phyloP scores from a whole-genome alignment of 495 filamentous ascomycete species.

The Polyplosphaeria fusca region DNA sequence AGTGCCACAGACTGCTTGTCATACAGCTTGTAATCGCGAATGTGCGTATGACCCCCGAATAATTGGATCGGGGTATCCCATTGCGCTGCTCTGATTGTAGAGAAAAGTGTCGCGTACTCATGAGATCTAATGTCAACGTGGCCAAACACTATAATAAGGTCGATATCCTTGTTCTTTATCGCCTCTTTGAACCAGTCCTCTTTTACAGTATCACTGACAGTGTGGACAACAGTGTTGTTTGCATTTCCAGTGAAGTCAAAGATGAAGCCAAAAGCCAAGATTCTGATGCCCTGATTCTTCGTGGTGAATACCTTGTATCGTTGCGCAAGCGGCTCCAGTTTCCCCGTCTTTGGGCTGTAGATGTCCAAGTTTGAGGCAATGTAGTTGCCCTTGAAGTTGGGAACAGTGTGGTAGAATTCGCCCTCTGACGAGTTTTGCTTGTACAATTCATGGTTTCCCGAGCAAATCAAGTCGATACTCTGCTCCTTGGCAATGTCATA shows the following conservation, averaged over 20 bases:
- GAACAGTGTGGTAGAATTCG: conserved; percentile 58
- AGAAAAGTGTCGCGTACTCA: conserved; percentile 75
- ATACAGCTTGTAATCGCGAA: conserved; percentile 78
- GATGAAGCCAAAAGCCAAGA: conserved; percentile 87
- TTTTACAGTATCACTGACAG: conserved; percentile 72
- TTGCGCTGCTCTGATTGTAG: conserved; percentile 70
- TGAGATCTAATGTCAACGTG: conserved; percentile 78
- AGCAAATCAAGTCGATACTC: conserved; percentile 77
- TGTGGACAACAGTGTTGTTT: conserved; percentile 82
- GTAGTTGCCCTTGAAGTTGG: conserved; percentile 56
- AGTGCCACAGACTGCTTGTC: conserved; percentile 78
- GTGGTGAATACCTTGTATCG: conserved; percentile 86
- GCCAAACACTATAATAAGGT: conserved; percentile 83
- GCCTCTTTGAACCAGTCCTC: conserved; percentile 87
- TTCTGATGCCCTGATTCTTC: conserved; percentile 75
- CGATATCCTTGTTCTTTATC: conserved; percentile 72
- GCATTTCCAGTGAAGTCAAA: conserved; percentile 88
- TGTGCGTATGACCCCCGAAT: conserved; percentile 88
- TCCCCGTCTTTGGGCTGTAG: conserved; percentile 62
- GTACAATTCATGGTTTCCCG: conserved; percentile 96
- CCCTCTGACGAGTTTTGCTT: conserved; percentile 67
- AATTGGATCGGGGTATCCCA: conserved; percentile 86
- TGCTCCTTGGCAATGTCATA: conserved; percentile 82
- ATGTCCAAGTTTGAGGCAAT: conserved; percentile 93
- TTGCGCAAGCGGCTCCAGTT: conserved; percentile 71